A percentile compares a stretch with the other conserved stretches of the same genome.
phyloP scores from a whole-genome alignment of 352 stramenopile species.

The Phytophthora citricola region DNA sequence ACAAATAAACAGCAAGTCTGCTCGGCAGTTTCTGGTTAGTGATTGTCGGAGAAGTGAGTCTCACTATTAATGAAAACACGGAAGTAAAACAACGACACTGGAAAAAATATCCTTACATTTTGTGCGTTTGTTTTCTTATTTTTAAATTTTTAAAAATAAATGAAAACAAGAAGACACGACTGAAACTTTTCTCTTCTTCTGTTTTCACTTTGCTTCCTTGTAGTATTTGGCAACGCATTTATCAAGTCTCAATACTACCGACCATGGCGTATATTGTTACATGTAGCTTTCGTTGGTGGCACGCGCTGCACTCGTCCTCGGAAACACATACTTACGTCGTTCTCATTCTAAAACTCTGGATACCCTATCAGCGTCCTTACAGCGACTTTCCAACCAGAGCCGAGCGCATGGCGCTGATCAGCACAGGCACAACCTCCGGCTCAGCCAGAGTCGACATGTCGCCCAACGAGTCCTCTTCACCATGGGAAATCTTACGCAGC shows the following conservation, averaged over 20 bases:
- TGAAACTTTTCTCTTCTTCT: too few species aligned
- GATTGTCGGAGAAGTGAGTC: too few species aligned
- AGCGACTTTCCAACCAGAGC: slow-evolving; percentile 73
- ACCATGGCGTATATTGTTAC: slow-evolving; percentile 34
- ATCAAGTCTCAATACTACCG: slow-evolving; percentile 7
- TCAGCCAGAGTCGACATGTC: slow-evolving; percentile 98
- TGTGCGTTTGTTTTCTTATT: too few species aligned
- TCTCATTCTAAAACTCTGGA: not conserved
- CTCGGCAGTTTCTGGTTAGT: too few species aligned
- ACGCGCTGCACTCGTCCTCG: slow-evolving; percentile 3
- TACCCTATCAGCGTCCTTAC: slow-evolving; percentile 27
- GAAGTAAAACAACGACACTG: too few species aligned
- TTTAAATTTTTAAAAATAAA: too few species aligned
- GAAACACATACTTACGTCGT: slow-evolving; percentile 29
- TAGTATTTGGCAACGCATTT: too few species aligned
- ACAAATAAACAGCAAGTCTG: too few species aligned
- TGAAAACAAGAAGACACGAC: too few species aligned
- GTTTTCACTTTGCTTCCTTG: too few species aligned
- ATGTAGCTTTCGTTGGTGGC: slow-evolving; percentile 27
- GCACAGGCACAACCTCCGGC: slow-evolving; percentile 92
- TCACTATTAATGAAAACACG: too few species aligned
- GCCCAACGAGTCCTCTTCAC: slow-evolving; percentile 94
- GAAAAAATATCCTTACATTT: too few species aligned
- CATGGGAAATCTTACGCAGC: slow-evolving; percentile 97
- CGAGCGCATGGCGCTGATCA: slow-evolving; percentile 92